These are phyloP conservation scores for Phenoliferia sp. DNA, from an alignment of 1,284 basidiomycete genomes.

Conservation along the genomic window DNA sequence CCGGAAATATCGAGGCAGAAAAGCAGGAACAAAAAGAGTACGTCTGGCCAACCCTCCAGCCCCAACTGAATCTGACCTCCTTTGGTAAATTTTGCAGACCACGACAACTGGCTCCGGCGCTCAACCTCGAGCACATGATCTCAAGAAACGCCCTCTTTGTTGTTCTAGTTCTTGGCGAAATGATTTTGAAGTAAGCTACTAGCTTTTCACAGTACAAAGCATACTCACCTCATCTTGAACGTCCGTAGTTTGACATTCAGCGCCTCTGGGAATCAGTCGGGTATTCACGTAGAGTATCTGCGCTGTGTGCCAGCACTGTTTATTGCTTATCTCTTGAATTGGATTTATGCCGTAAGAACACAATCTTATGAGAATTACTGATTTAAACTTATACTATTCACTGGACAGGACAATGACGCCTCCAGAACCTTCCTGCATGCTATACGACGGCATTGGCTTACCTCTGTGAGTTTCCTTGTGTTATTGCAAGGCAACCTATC, in stretches of 20 bases:
- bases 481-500: neutral
- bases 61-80: too few species aligned
- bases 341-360: neutral
- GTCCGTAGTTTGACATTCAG: neutral
- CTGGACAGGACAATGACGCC: slow-evolving; percentile 27
- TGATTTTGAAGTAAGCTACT: slow-evolving; percentile 5
- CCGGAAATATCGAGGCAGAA: neutral
- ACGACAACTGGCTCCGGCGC: neutral
- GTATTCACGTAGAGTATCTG: slow-evolving; percentile 2
- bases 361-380: neutral
- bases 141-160: slow-evolving; percentile 6
- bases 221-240: neutral
- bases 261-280: neutral
- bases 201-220: neutral
- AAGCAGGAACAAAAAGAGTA: too few species aligned
- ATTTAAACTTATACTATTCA: neutral
- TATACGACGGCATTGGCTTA: slow-evolving; percentile 37
- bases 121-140: slow-evolving; percentile 11
- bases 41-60: neutral
- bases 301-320: slow-evolving; percentile 32
- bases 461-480: slow-evolving; percentile 24
- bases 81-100: neutral
- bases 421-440: slow-evolving; percentile 40
- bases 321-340: slow-evolving; percentile 35
- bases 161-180: slow-evolving; percentile 17